These are phyloP conservation scores for Neofusicoccum kwambonambiense DNA, from an alignment of 2,329 filamentous ascomycete species.

Conservation along the genomic window DNA sequence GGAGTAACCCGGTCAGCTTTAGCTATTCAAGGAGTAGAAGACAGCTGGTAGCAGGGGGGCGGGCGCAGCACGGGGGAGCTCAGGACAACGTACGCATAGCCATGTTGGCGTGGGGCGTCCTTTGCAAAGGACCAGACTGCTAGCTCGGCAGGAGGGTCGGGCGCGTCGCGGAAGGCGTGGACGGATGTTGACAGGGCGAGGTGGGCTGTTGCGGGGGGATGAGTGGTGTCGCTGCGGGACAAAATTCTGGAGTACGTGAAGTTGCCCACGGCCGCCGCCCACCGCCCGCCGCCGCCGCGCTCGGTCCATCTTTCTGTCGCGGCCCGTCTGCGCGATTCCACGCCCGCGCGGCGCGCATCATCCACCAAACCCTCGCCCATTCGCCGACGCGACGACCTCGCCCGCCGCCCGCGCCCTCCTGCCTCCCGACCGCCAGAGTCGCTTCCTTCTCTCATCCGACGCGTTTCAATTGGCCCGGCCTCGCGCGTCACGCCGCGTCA, in stretches of 20 bases:
- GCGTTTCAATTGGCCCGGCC: background rate
- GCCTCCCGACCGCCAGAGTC: background rate
- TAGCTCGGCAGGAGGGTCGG: background rate
- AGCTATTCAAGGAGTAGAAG: background rate
- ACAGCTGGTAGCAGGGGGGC: constrained; percentile 13
- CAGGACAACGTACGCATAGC: constrained; percentile 39
- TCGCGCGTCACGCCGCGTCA: background rate
- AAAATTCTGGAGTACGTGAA: constrained; percentile 18
- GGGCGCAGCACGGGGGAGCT: constrained; percentile 17
- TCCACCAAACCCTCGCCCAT: constrained; percentile 16
- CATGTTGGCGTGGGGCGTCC: constrained; percentile 26
- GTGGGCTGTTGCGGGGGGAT: background rate
- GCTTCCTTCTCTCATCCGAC: background rate
- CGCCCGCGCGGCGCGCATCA: background rate
- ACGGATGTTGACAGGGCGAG: background rate
- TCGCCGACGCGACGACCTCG: background rate
- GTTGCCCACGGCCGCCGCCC: background rate
- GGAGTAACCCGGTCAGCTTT: constrained; percentile 27
- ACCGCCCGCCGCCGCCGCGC: background rate
- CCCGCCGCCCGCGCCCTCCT: background rate
- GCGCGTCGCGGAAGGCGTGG: constrained; percentile 1
- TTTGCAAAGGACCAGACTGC: background rate
- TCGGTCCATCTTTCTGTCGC: constrained; percentile 8
- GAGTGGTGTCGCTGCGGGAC: constrained; percentile 12
- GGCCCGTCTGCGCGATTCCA: constrained; percentile 11